phyloP scores from a whole-genome alignment of 371 early-diverging fungal genomes.

The Fennellomyces sp. region DNA sequence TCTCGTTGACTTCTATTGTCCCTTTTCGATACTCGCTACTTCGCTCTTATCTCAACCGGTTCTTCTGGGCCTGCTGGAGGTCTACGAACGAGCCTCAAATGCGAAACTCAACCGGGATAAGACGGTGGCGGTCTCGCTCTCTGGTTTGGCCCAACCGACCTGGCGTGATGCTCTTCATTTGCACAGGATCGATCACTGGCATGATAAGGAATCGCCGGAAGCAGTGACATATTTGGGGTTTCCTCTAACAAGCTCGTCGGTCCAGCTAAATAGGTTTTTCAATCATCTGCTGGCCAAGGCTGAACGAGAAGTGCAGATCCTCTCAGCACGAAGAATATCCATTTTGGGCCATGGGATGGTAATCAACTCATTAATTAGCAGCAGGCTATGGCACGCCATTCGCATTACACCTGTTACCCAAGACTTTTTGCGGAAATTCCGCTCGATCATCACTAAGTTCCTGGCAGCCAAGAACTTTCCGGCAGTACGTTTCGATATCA shows the following conservation, averaged over 20 bases:
- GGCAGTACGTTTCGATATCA: too few relatives aligned
- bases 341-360: slow-evolving; percentile 13
- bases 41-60: slow-evolving; percentile 7
- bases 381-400: not conserved
- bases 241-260: slow-evolving; percentile 12
- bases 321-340: slow-evolving; percentile 6
- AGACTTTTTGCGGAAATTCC: not conserved
- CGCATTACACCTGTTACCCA: not conserved
- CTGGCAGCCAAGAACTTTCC: too few relatives aligned
- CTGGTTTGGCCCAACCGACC: slow-evolving; percentile 6
- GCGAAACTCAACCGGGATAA: slow-evolving; percentile 21
- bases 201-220: slow-evolving; percentile 1
- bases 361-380: slow-evolving; percentile 15
- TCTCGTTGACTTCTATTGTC: slow-evolving; percentile 8
- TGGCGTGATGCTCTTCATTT: not conserved
- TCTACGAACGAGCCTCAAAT: slow-evolving; percentile 22
- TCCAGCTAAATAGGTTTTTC: slow-evolving; percentile 13
- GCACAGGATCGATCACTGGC: slow-evolving; percentile 11
- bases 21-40: slow-evolving; percentile 19
- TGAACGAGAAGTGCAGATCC: not conserved
- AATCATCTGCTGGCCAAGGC: not conserved
- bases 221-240: slow-evolving; percentile 23
- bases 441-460: too few relatives aligned
- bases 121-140: slow-evolving; percentile 20
- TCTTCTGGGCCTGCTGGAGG: slow-evolving; percentile 2